A percentile compares a stretch with the other conserved stretches of the same genome.
phyloP scores from a whole-genome alignment of 495 filamentous ascomycete species.

The Tuber indicum region DNA sequence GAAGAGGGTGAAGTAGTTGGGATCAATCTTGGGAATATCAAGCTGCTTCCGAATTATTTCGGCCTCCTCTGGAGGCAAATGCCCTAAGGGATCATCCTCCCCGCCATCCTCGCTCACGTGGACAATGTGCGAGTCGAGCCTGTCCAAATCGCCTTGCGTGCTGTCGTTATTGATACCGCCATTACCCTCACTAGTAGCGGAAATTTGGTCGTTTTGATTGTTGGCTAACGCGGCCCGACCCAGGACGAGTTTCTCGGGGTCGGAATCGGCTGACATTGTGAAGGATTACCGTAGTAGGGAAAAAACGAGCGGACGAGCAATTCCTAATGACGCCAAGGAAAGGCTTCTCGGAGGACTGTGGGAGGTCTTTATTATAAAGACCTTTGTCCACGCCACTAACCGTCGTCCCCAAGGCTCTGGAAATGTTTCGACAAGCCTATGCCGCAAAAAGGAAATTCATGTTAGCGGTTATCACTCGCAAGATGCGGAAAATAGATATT shows the following conservation, averaged over 20 bases:
- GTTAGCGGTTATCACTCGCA: background rate
- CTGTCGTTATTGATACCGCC: background rate
- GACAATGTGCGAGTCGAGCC: slow-evolving; percentile 51
- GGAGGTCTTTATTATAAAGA: background rate
- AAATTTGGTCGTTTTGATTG: background rate
- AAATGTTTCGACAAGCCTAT: background rate
- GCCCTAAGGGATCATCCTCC: slow-evolving; percentile 49
- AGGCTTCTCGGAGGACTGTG: background rate
- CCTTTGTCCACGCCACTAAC: background rate
- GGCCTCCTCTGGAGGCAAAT: slow-evolving; percentile 59
- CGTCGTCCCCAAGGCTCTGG: background rate
- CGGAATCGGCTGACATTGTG: background rate
- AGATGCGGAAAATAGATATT: background rate
- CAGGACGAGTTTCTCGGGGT: background rate
- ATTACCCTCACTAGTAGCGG: slow-evolving; percentile 6
- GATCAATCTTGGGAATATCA: slow-evolving; percentile 57
- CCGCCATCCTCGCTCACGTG: slow-evolving; percentile 43
- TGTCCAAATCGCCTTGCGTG: slow-evolving; percentile 39
- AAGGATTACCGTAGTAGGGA: background rate
- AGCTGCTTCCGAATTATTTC: slow-evolving; percentile 66
- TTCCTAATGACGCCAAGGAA: background rate
- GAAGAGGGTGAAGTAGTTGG: slow-evolving; percentile 62
- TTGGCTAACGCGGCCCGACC: background rate
- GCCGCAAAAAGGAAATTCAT: background rate
- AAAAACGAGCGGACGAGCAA: background rate